Evolutionary conservation across 306 rosid species (phyloP).

Genomic region (apple (Malus domestica)): ASM211411v1 NC_041799.1:36151501-36152000

Average conservation of each 20-base stretch:
- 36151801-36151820: background rate
- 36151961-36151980: conserved; percentile 15
- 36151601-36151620: too few species aligned
- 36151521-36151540: too few species aligned
- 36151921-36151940: conserved; percentile 12
- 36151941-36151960: conserved; percentile 25
- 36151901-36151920: background rate
- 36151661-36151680: background rate
- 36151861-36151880: background rate
- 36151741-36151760: background rate
- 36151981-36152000: conserved; percentile 46
- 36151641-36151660: too few species aligned
- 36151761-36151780: background rate
- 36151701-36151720: background rate
- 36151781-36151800: background rate
- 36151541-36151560: too few species aligned
- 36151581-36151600: too few species aligned
- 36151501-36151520: too few species aligned
- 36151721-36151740: background rate
- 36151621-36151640: too few species aligned
- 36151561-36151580: too few species aligned
- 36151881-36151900: background rate
- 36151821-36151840: background rate
- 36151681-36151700: background rate
- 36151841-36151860: background rate